These are phyloP conservation scores for Wickerhamiella domercqiae DNA, from an alignment of 805 yeast species.

Conservation along the genomic window DNA sequence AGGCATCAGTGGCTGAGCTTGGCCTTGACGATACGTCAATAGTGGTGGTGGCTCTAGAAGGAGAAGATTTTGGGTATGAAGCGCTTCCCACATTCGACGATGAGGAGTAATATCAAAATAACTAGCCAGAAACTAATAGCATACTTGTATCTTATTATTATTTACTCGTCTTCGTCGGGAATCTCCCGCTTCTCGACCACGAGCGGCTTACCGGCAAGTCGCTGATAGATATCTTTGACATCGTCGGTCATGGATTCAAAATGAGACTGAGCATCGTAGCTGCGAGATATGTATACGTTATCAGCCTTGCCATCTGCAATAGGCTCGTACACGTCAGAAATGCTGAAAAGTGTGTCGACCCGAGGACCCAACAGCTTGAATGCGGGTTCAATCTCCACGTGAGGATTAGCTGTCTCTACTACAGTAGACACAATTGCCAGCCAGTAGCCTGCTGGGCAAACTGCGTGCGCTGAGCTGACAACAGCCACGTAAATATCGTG, in stretches of 20 bases:
- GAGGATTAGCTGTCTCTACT: conserved; percentile 86
- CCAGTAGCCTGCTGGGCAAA: conserved; percentile 74
- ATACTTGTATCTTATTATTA: background rate
- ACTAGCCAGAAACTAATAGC: background rate
- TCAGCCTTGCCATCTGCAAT: conserved; percentile 64
- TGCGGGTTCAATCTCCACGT: conserved; percentile 84
- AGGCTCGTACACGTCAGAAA: conserved; percentile 84
- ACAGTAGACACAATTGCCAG: conserved; percentile 89
- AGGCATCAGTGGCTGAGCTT: conserved; percentile 5
- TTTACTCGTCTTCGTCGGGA: conserved; percentile 42
- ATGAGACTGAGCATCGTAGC: conserved; percentile 90
- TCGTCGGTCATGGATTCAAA: conserved; percentile 95
- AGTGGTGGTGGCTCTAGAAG: conserved; percentile 12
- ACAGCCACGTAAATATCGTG: conserved; percentile 91
- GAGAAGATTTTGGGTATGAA: conserved; percentile 11
- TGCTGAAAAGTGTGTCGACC: conserved; percentile 81
- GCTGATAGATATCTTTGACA: conserved; percentile 81
- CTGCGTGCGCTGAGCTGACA: conserved; percentile 77
- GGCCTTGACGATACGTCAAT: conserved; percentile 6
- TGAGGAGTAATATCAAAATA: background rate
- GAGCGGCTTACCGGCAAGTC: conserved; percentile 85
- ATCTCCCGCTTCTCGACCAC: conserved; percentile 64
- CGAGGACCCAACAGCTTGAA: conserved; percentile 71
- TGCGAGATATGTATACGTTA: conserved; percentile 67
- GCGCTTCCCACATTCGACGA: background rate